These are phyloP conservation scores for Suhomyces kilbournensis DNA, from an alignment of 805 yeast genomes.

Conservation along the genomic window DNA sequence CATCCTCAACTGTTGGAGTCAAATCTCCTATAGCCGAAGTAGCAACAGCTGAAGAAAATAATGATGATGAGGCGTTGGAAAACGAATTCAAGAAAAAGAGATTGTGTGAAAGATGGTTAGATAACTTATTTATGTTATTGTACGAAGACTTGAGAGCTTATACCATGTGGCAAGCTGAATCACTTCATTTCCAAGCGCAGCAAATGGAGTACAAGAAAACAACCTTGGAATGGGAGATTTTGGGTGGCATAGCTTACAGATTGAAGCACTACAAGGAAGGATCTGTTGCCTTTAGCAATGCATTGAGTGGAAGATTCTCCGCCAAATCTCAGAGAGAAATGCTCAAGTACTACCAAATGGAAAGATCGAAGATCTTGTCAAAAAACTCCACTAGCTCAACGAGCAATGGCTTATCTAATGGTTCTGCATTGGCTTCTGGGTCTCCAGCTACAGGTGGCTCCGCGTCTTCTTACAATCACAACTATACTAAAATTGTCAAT, in stretches of 20 bases:
- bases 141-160: constrained; percentile 76
- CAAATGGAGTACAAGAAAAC: constrained; percentile 73
- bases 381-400: constrained; percentile 21
- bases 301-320: constrained; percentile 72
- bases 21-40: constrained; percentile 33
- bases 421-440: background rate
- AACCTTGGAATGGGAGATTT: constrained; percentile 87
- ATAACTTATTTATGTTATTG: constrained; percentile 62
- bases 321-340: constrained; percentile 75
- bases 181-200: constrained; percentile 84
- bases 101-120: constrained; percentile 73
- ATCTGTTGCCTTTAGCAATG: constrained; percentile 73
- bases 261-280: constrained; percentile 87
- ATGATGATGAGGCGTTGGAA: constrained; percentile 15
- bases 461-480: constrained; percentile 20
- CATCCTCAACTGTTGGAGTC: constrained; percentile 36
- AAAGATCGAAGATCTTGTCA: constrained; percentile 36
- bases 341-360: constrained; percentile 60
- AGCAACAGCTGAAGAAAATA: constrained; percentile 10
- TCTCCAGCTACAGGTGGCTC: background rate
- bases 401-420: constrained; percentile 5
- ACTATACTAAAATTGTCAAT: constrained; percentile 36
- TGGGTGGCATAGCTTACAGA: constrained; percentile 83
- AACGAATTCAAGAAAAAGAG: constrained; percentile 59
- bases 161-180: constrained; percentile 92